Base-by-base conservation (phyloP, 306 rosid genomes). In the Rosa chinensis region DNA sequence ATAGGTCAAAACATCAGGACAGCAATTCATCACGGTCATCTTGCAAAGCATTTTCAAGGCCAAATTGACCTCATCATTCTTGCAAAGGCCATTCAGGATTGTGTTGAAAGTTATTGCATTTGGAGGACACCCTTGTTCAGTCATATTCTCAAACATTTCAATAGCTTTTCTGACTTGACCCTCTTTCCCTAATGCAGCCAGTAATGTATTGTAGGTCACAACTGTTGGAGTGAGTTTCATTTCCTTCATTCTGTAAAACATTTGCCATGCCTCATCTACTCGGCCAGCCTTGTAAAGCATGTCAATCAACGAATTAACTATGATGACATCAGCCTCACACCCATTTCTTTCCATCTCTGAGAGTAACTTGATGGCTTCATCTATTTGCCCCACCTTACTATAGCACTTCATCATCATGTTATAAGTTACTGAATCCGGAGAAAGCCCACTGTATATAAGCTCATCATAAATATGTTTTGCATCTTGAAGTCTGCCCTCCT, bases 331-430 rank as follows among this genome's bases (percentile, higher is more conserved):
- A 20, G 99, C 96, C 79, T 90, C 96, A 45, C 98, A 95, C 70
- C 89, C 91, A 70, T 84, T 85, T 50, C 78, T 78, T 79, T 84
- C 84, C 98, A 95, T 95, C 86, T 89, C 89, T 48, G 76, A 79
- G 69, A 92, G 89, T 83, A 95, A 88, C 73, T 88, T 78, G 64
- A 85, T 67, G 74, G 99, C 95, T 64, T 88, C 92, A 78, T 95
- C 99, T 79, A 89, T 84, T 83, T 87, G 82, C 66, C 98, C 99
- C 71, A 83, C 90, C 87, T 87, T 95, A 85, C 90, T 91, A 75
- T 89, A 90, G 90, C 99, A 95, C 84, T 92, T 92, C 91, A 95
- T 95, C 97, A 95, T 89, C 89, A 91, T 90, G 82, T 86, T 95
- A 80, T 92, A 95, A 71, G 99, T 90, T 73, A 90, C 90, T 25